phyloP scores from a whole-genome alignment of 2,329 filamentous ascomycete species.

The Neopestalotiopsis rosae region DNA sequence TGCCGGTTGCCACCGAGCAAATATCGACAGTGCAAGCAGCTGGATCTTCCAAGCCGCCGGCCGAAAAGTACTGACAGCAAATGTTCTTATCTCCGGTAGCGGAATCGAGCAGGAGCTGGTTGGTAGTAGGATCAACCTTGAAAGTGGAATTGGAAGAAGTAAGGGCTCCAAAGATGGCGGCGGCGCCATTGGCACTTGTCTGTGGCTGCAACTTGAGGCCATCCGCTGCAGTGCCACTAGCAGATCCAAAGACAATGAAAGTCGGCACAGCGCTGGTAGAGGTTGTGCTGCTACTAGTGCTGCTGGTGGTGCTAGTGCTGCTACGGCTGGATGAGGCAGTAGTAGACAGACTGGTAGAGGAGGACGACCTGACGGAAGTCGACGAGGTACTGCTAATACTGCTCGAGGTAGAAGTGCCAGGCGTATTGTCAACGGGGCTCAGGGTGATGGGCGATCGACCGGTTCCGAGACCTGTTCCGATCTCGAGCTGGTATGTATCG shows the following conservation, averaged over 20 bases:
- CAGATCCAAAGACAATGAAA: not conserved
- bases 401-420: not conserved
- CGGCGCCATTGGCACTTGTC: not conserved
- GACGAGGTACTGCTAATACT: not conserved
- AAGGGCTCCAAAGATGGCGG: not conserved
- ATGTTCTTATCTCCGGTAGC: not conserved
- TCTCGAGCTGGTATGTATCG: not conserved
- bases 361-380: not conserved
- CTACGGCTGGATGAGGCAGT: not conserved
- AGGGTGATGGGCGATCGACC: not conserved
- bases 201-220: not conserved
- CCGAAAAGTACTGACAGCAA: not conserved
- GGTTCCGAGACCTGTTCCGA: not conserved
- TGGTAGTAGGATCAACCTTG: not conserved
- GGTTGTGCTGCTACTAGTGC: not conserved
- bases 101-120: not conserved
- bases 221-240: not conserved
- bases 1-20: not conserved
- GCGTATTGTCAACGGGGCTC: not conserved
- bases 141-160: not conserved
- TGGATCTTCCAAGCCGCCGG: not conserved
- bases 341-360: not conserved
- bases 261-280: not conserved
- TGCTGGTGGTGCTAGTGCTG: not conserved
- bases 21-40: not conserved